phyloP scores from a whole-genome alignment of 495 filamentous ascomycete species.

The Lasiosphaeris hirsuta region DNA sequence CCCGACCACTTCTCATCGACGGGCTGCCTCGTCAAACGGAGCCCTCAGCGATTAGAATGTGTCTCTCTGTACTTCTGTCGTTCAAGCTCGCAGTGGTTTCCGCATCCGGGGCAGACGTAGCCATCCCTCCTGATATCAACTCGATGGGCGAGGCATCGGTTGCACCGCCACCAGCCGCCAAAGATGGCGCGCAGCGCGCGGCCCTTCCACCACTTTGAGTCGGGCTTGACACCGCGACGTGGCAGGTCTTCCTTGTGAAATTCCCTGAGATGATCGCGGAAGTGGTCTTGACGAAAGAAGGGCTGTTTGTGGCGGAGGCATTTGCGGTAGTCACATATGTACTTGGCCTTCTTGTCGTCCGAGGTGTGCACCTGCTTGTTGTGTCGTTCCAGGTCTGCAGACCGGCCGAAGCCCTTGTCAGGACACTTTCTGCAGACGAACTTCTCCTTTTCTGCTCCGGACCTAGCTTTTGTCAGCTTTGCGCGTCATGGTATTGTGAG shows the following conservation, averaged over 20 bases:
- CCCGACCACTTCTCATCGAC: too few species aligned
- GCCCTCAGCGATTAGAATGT: background rate
- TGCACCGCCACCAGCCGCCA: slow-evolving; percentile 48
- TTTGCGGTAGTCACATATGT: slow-evolving; percentile 39
- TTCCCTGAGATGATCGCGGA: slow-evolving; percentile 48
- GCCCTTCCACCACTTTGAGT: slow-evolving; percentile 21
- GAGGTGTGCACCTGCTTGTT: slow-evolving; percentile 36
- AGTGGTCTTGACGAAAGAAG: slow-evolving; percentile 45
- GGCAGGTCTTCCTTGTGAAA: slow-evolving; percentile 49
- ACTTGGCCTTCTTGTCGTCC: slow-evolving; percentile 34
- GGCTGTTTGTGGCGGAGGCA: slow-evolving; percentile 36
- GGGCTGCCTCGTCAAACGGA: background rate
- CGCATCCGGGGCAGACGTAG: slow-evolving; percentile 42
- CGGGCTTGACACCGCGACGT: slow-evolving; percentile 25
- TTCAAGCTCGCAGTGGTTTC: slow-evolving; percentile 36
- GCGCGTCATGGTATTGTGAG: background rate
- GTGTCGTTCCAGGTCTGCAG: slow-evolving; percentile 49
- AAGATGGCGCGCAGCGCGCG: slow-evolving; percentile 21
- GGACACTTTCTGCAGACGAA: slow-evolving; percentile 34
- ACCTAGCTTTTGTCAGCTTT: background rate
- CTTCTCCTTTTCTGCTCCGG: slow-evolving; percentile 8
- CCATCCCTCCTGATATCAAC: slow-evolving; percentile 31
- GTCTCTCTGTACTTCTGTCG: slow-evolving; percentile 19
- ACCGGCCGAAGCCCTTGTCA: slow-evolving; percentile 37
- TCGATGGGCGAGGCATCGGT: slow-evolving; percentile 36